Conservation (phyloP, 352 stramenopile genomes). For the Poterioochromonas sp. region DNA sequence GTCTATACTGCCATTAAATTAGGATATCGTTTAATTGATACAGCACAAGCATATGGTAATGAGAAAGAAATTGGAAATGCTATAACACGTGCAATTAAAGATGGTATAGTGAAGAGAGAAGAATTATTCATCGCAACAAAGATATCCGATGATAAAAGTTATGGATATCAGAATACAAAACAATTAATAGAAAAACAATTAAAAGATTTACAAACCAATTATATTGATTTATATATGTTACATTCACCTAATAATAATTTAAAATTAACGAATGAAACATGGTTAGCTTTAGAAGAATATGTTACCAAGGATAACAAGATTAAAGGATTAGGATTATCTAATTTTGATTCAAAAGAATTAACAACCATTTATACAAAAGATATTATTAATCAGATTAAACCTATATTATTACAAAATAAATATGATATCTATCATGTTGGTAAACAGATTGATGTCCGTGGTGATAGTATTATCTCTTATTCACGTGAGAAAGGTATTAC, state of each 20-base stretch:
- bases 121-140: conserved; percentile 27
- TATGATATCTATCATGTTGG: conserved; percentile 20
- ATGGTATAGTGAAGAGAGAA: background rate
- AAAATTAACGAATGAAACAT: background rate
- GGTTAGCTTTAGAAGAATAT: background rate
- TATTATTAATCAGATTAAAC: background rate
- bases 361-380: background rate
- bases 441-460: conserved; percentile 1
- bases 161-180: background rate
- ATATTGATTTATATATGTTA: conserved; percentile 18
- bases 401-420: conserved; percentile 18
- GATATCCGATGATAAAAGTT: background rate
- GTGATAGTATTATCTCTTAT: background rate
- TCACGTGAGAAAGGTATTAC: background rate
- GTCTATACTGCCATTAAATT: background rate
- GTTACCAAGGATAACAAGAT: background rate
- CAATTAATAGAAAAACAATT: background rate
- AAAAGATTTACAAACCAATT: background rate
- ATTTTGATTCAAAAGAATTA: background rate
- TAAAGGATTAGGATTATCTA: background rate
- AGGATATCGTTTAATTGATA: conserved; percentile 8
- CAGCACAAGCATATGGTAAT: conserved; percentile 16
- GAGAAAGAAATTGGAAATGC: background rate
- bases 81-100: background rate
- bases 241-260: background rate